Evolutionary conservation across 805 yeast genomes (phyloP), one percentile per base, ranked within the genome.

Genomic region (Barnettozyma sp.): DNA sequence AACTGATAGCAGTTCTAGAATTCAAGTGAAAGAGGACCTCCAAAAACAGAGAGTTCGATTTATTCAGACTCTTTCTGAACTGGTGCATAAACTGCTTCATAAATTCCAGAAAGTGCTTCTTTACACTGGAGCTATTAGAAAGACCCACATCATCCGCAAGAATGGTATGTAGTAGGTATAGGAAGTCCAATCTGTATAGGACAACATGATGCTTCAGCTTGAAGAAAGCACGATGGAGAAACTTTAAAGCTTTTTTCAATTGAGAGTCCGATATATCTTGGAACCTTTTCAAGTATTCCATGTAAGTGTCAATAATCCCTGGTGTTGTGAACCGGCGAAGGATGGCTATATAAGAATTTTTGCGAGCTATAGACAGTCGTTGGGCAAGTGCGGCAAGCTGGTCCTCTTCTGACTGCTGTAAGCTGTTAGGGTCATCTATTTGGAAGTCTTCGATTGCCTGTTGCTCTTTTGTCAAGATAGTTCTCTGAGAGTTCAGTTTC

Each of bases 101-200:
- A 46, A 90, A 78, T 30, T 76, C 72, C 24, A 76, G 78, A 10
- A 82, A 70, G 38, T 80, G 86, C 21, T 62, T 64, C 39, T 85
- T 63, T 4, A 76, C 63, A 12, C 56, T 52, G 0, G 76, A 58
- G 1, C 58, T 43, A 29, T 61, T 55, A 1, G 76, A 68, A 13
- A 78, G 57, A 6, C 78, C 76, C 22, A 62, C 62, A 25, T 65
- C 67, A 6, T 33, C 37, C 10, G 76, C 61, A 6, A 82, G 59
- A 48, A 82, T 60, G 19, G 70, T 64, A 48, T 76, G 70, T 1
- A 83, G 52, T 3, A 71, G 50, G 12, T 67, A 54, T 70, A 90
- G 71, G 51, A 92, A 76, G 53, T 88, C 96, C 22, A 92, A 52
- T 34, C 95, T 63, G 48, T 68, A 78, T 22, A 83, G 55, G 22